Base-by-base conservation (phyloP, 352 stramenopile genomes). In the Pythium aristosporum region DNA sequence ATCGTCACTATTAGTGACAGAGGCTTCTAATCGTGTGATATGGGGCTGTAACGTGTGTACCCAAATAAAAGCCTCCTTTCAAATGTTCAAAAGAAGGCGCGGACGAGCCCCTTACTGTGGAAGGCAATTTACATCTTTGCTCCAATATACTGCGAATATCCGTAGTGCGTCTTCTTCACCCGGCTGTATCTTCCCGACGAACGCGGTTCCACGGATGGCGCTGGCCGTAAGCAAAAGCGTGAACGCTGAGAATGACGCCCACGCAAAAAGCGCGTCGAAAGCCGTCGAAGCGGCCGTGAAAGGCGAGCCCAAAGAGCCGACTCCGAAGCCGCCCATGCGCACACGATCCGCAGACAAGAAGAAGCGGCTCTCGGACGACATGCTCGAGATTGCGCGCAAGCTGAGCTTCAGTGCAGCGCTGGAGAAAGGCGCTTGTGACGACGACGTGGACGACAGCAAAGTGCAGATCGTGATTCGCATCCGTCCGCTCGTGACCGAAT, bases 391-490 rank as follows among this genome's bases (percentile, higher is more conserved):
- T 30, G 67, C 74, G 43, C 76, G 85, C 52, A 87, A 87, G 51
- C 70, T 93, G 32, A 91, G 79, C 67, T 93, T 91, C 57, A 87
- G 76, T 53, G 66, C 74, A 3, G 76, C 73, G 68, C 72, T 85
- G 2, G 46, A 66, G 6, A 41, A 58, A 16, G 51, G 68, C 23
- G 23, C 75, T 6, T 32, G 74, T 15, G 51, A 60, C 1, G 53
- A 73, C 20, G 54, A 65, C 23, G 68, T 79, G 18, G 43, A 49
- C 1, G 61, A 72, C 15, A 41, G 68, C 57, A 63, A 60, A 15
- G 73, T 83, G 25, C 71, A 90, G 70, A 85, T 89, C 46, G 78
- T 86, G 44, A 91, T 91, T 54, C 82, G 82, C 48, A 74, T 91
- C n/a, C 75, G 82, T 12, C 82, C 82, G 44, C 69, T 66, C 41